phyloP scores from a whole-genome alignment of 1,284 basidiomycete species.

The Phlebopus sp. region DNA sequence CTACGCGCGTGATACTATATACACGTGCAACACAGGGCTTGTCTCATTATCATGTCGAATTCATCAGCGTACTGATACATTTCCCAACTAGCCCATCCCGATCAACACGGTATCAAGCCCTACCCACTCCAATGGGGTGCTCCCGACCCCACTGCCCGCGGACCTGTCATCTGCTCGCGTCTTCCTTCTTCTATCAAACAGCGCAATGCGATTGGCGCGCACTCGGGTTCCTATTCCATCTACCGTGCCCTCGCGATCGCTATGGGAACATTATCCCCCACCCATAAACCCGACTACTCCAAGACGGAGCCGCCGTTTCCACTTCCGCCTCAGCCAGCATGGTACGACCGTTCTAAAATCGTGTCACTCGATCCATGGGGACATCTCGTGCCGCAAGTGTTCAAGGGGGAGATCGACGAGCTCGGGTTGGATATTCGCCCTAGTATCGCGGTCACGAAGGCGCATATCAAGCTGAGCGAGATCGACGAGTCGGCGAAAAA shows the following conservation, averaged over 20 bases:
- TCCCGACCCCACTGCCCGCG: constrained; percentile 60
- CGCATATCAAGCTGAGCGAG: constrained; percentile 89
- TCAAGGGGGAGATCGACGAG: constrained; percentile 63
- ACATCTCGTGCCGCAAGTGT: constrained; percentile 83
- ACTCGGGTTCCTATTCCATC: constrained; percentile 92
- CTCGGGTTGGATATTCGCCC: constrained; percentile 78
- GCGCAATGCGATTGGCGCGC: constrained; percentile 92
- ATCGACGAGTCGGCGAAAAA: constrained; percentile 78
- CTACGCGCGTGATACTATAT: background rate
- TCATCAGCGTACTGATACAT: constrained; percentile 2
- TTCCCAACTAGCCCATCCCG: constrained; percentile 56
- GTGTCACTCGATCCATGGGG: constrained; percentile 96
- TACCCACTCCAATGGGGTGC: constrained; percentile 84
- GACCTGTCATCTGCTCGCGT: constrained; percentile 89
- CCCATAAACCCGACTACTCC: constrained; percentile 84
- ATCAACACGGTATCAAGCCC: constrained; percentile 74
- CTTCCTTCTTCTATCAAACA: constrained; percentile 83
- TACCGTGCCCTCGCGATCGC: constrained; percentile 92
- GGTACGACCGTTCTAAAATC: constrained; percentile 83
- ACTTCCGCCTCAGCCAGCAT: constrained; percentile 78
- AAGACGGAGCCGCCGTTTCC: constrained; percentile 88
- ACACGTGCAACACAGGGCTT: constrained; percentile 3
- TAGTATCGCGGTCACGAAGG: constrained; percentile 87
- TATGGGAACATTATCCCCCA: constrained; percentile 83
- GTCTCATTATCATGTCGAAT: background rate